phyloP scores from a whole-genome alignment of 495 filamentous ascomycete genomes.

The Aspergillus egyptiacus region DNA sequence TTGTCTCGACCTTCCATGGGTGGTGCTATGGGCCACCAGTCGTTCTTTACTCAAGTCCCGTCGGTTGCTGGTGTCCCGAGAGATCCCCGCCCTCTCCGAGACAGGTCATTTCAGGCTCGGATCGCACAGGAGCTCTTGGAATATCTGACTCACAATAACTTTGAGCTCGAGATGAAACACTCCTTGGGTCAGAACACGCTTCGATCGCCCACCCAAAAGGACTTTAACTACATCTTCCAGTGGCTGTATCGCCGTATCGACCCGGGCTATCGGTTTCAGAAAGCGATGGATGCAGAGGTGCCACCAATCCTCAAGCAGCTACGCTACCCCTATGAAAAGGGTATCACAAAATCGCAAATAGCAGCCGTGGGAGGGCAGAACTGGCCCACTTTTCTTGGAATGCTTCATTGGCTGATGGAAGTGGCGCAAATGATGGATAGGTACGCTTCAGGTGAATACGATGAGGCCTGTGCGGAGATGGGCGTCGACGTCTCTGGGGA shows the following conservation, averaged over 20 bases:
- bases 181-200: slow-evolving; percentile 79
- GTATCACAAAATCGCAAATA: slow-evolving; percentile 91
- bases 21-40: slow-evolving; percentile 64
- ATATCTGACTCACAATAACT: slow-evolving; percentile 83
- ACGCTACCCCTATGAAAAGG: slow-evolving; percentile 89
- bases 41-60: slow-evolving; percentile 85
- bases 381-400: slow-evolving; percentile 86
- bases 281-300: slow-evolving; percentile 89
- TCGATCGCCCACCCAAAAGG: slow-evolving; percentile 93
- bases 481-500: slow-evolving; percentile 84
- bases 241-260: slow-evolving; percentile 96
- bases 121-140: slow-evolving; percentile 88
- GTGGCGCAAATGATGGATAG: slow-evolving; percentile 83
- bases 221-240: slow-evolving; percentile 95
- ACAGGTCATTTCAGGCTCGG: slow-evolving; percentile 68
- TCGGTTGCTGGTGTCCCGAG: slow-evolving; percentile 68
- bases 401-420: slow-evolving; percentile 99
- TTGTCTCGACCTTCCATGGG: slow-evolving; percentile 65
- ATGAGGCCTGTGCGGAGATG: slow-evolving; percentile 79
- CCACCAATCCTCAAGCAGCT: slow-evolving; percentile 85
- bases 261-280: slow-evolving; percentile 82
- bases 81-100: slow-evolving; percentile 85
- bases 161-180: slow-evolving; percentile 96
- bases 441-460: slow-evolving; percentile 67
- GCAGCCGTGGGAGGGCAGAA: slow-evolving; percentile 91